Base-by-base conservation (phyloP, 495 filamentous ascomycete genomes). In the Aspergillus affinis region DNA sequence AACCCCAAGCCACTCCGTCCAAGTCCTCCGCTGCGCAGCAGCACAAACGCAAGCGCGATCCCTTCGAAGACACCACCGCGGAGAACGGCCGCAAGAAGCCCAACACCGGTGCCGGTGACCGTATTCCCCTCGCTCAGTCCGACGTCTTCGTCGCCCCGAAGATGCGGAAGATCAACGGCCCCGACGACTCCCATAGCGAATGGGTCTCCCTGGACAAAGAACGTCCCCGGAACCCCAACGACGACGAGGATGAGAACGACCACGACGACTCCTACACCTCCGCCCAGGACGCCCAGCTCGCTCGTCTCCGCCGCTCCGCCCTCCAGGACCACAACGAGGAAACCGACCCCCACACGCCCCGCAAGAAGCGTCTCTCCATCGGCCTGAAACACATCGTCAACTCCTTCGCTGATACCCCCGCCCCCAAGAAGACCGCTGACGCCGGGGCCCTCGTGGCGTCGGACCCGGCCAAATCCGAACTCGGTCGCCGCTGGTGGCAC, bases 401-500 rank as follows among this genome's bases (percentile, higher is more conserved):
- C 50, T 23, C 41, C 53, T 27, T 58, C 50, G 51, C 18, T 23
- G 54, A 58, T 20, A 54, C 59, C 46, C 36, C 55, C 7, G 49
- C 58, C 17, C 48, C 57, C 23, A 44, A 68, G 46, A 74, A 77
- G 57, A 66, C 72, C 55, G 51, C 71, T 17, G 67, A 67, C 9
- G 59, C 61, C 54, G 48, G 51, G 17, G 62, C 73, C 55, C 51
- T 71, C 19, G 67, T 68, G 9, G 59, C 62, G 53, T 46, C 55
- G 17, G 62, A 58, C 44, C 62, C 66, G 15, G 32, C 53, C 23
- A 60, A 64, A 26, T 60, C 67, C 46, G 67, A 72, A 53, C 57
- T 66, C 32, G 44, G 67, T 9, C 75, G 76, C 19, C 74, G 74
- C 6, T 80, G 76, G 76, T 98, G 92, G 92, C 84, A 83, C 62